phyloP scores from a whole-genome alignment of 2,329 filamentous ascomycete species.

The Drechslerella coelobrocha region DNA sequence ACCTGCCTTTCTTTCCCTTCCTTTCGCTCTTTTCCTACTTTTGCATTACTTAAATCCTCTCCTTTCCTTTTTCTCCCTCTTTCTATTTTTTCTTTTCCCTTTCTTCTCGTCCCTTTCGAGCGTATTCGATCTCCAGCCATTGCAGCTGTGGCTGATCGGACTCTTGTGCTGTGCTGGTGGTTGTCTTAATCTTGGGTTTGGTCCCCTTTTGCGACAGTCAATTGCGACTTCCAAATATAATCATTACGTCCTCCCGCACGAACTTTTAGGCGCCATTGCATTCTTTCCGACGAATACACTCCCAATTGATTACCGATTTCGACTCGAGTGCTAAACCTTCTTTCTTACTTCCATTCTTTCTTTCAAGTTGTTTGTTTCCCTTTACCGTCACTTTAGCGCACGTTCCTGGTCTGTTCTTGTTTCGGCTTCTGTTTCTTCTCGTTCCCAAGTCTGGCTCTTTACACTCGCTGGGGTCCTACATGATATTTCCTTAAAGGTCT shows the following conservation, averaged over 20 bases:
- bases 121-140: constrained; percentile 1
- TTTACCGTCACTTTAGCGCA: constrained; percentile 1
- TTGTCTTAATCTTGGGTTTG: neutral
- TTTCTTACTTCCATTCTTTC: neutral
- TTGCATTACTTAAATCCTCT: neutral
- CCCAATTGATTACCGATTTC: constrained; percentile 1
- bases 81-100: neutral
- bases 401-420: constrained; percentile 3
- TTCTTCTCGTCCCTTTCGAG: constrained; percentile 3
- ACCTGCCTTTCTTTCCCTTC: neutral
- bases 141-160: constrained; percentile 8
- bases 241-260: neutral
- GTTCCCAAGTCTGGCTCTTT: neutral
- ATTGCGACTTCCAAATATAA: constrained; percentile 10
- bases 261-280: constrained; percentile 6
- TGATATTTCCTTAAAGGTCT: neutral
- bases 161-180: neutral
- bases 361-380: neutral
- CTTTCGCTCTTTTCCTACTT: neutral
- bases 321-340: neutral
- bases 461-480: neutral
- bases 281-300: constrained; percentile 4
- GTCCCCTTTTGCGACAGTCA: neutral
- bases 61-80: neutral
- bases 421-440: neutral